Evolutionary conservation across 441 rosid genomes (phyloP).

Genomic region (Theobroma grandiflorum): DNA sequence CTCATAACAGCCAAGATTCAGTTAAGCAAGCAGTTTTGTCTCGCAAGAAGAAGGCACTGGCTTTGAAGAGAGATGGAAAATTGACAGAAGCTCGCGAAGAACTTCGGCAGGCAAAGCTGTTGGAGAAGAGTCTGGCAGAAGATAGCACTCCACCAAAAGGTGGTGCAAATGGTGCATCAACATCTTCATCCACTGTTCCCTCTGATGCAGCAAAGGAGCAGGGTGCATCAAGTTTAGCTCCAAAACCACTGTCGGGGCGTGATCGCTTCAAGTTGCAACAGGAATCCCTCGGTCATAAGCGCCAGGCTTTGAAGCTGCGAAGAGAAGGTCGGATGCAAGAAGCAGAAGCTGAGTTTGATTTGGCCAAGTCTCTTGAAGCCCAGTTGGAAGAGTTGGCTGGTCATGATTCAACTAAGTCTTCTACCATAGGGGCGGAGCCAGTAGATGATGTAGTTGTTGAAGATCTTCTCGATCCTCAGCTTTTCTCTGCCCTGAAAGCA

Average conservation of each 20-base stretch:
- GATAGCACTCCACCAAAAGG: conserved; percentile 42
- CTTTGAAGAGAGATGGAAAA: conserved; percentile 84
- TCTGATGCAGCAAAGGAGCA: conserved; percentile 51
- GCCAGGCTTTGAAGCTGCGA: conserved; percentile 88
- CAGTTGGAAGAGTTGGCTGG: conserved; percentile 66
- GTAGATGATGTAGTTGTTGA: conserved; percentile 64
- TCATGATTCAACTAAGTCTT: conserved; percentile 50
- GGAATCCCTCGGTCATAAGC: conserved; percentile 88
- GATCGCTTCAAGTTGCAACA: conserved; percentile 93
- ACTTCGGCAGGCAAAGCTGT: conserved; percentile 78
- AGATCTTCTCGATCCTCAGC: conserved; percentile 95
- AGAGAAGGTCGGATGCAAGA: conserved; percentile 86
- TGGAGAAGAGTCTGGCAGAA: conserved; percentile 70
- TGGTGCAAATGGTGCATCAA: conserved; percentile 27
- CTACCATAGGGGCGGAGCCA: conserved; percentile 35
- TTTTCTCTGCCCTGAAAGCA: conserved; percentile 77
- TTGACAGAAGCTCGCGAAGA: conserved; percentile 81
- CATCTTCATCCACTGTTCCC: conserved; percentile 40
- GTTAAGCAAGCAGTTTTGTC: conserved; percentile 65
- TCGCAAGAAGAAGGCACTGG: conserved; percentile 78
- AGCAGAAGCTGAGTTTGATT: conserved; percentile 93
- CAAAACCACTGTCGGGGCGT: conserved; percentile 74
- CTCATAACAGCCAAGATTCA: conserved; percentile 47
- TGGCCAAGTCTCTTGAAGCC: conserved; percentile 89
- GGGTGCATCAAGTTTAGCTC: conserved; percentile 45